Conservation (phyloP, 1,284 basidiomycete species). For the Xerocomus alliaceus region DNA sequence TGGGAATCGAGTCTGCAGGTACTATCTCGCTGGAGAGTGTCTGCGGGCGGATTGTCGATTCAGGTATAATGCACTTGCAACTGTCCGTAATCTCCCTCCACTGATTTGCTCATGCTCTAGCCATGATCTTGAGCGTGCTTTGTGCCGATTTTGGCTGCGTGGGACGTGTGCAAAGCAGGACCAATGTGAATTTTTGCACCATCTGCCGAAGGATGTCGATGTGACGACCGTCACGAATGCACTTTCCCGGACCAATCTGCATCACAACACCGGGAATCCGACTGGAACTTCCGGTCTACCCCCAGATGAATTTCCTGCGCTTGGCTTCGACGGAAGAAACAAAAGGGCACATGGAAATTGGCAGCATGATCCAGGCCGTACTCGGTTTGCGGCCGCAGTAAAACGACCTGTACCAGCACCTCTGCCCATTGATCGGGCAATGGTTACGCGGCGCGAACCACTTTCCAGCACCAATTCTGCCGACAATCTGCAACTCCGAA, state of each 20-base stretch:
- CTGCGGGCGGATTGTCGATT: constrained; percentile 96
- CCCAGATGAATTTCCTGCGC: constrained; percentile 87
- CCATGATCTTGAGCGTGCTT: constrained; percentile 89
- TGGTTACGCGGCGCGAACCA: constrained; percentile 59
- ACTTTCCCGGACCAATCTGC: constrained; percentile 73
- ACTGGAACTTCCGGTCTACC: constrained; percentile 51
- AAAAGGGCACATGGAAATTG: constrained; percentile 50
- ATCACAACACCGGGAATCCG: constrained; percentile 47
- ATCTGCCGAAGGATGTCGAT: constrained; percentile 82
- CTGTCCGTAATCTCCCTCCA: not conserved
- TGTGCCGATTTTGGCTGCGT: constrained; percentile 97
- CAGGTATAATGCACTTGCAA: constrained; percentile 63
- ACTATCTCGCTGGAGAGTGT: constrained; percentile 96
- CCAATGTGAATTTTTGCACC: constrained; percentile 88
- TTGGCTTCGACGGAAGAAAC: constrained; percentile 56
- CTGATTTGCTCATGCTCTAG: constrained; percentile 48
- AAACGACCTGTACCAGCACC: constrained; percentile 60
- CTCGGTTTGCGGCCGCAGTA: constrained; percentile 83
- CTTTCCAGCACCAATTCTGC: constrained; percentile 58
- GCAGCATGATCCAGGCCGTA: constrained; percentile 77
- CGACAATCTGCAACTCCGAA: constrained; percentile 67
- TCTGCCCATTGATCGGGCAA: constrained; percentile 42
- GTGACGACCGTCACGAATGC: constrained; percentile 69
- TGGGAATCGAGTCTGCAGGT: constrained; percentile 84
- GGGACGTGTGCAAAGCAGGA: constrained; percentile 96